These are phyloP conservation scores for Xylaria sp. DNA, from an alignment of 495 filamentous ascomycete species.

Conservation along the genomic window DNA sequence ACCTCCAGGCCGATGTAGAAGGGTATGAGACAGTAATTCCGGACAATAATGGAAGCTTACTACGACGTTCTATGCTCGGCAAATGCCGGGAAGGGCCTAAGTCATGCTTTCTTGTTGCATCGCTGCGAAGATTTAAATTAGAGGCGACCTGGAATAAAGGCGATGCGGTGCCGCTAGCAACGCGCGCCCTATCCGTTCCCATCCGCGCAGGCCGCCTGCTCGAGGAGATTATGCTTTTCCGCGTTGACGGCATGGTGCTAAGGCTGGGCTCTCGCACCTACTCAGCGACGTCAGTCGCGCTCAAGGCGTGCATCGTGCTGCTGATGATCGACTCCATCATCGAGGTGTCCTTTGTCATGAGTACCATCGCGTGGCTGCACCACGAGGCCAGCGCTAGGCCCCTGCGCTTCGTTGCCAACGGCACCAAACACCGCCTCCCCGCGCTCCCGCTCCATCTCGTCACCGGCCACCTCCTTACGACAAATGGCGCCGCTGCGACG, in stretches of 20 bases:
- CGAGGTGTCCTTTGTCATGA: slow-evolving; percentile 54
- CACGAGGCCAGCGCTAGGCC: slow-evolving; percentile 38
- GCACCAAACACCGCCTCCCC: slow-evolving; percentile 43
- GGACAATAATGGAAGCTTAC: not conserved
- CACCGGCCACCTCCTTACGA: slow-evolving; percentile 55
- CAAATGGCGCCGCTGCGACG: slow-evolving; percentile 59
- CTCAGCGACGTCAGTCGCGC: slow-evolving; percentile 4
- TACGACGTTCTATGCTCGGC: no score
- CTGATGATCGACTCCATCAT: slow-evolving; percentile 53
- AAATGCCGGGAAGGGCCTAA: not conserved
- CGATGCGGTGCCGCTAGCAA: not conserved
- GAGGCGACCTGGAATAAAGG: not conserved
- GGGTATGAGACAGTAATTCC: not conserved
- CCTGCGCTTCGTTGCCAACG: slow-evolving; percentile 42
- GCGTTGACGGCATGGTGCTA: not conserved
- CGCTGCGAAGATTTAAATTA: not conserved
- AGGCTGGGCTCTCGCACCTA: not conserved
- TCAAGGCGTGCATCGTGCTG: slow-evolving; percentile 35
- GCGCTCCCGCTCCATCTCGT: slow-evolving; percentile 52
- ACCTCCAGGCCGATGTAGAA: not conserved
- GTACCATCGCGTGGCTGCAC: slow-evolving; percentile 58
- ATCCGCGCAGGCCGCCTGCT: not conserved
- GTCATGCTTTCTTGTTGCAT: slow-evolving; percentile 8
- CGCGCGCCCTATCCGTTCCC: not conserved
- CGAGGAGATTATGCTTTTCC: slow-evolving; percentile 8